These are phyloP conservation scores for Hibiscus syriacus DNA, from an alignment of 345 rosid genomes.

Conservation along the genomic window DNA sequence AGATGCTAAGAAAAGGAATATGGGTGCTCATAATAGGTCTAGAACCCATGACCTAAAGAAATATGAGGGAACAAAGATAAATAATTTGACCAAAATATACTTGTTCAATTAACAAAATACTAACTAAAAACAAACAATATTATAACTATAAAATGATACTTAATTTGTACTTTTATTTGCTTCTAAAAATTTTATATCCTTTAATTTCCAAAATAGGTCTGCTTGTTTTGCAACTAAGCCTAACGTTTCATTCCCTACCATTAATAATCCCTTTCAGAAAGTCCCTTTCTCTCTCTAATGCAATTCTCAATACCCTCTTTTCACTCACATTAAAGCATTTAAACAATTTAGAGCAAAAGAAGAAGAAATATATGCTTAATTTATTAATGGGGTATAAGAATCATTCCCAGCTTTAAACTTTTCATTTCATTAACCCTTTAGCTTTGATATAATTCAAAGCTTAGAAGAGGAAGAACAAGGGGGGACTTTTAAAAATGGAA, in stretches of 20 bases:
- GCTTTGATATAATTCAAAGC: conserved; percentile 16
- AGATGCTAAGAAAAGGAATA: no score
- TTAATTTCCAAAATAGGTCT: not conserved
- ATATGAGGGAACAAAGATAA: no score
- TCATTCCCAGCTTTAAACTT: conserved; percentile 27
- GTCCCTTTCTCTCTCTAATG: conserved; percentile 15
- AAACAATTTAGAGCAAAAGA: not conserved
- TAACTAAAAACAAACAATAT: no score
- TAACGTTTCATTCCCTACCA: conserved; percentile 13
- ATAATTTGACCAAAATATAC: no score
- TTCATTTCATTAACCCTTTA: conserved; percentile 11
- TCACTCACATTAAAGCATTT: not conserved
- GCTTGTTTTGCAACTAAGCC: not conserved
- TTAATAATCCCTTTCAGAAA: conserved; percentile 15
- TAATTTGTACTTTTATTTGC: no score
- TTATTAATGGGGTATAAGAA: conserved; percentile 20
- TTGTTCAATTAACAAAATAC: no score
- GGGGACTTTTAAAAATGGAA: not conserved
- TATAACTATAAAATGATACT: no score
- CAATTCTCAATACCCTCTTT: not conserved
- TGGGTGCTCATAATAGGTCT: no score
- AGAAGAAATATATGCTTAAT: not conserved
- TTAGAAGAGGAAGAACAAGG: not conserved
- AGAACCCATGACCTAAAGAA: no score
- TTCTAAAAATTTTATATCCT: no score